Evolutionary conservation across 2,329 filamentous ascomycete genomes (phyloP).

Genomic region (Neurospora sp.): DNA sequence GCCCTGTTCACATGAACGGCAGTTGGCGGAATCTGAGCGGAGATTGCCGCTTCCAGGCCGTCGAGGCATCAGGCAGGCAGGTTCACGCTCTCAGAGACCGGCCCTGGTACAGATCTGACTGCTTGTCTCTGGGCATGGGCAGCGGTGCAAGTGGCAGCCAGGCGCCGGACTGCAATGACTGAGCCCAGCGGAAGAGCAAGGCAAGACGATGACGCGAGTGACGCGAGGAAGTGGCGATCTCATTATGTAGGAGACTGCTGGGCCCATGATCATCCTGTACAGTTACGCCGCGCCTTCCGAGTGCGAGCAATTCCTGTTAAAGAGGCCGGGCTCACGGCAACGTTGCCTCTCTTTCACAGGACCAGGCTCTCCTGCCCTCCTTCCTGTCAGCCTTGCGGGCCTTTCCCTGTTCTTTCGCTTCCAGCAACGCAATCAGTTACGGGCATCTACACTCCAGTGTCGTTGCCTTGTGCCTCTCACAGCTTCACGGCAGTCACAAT

Average conservation of each 20-base stretch:
- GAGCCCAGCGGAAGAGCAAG: neutral
- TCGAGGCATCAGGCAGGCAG: no score
- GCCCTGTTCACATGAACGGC: neutral
- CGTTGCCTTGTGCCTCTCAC: neutral
- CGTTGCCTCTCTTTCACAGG: neutral
- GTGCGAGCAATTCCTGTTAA: neutral
- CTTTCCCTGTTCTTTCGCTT: neutral
- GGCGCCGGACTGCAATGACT: neutral
- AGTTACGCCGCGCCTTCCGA: neutral
- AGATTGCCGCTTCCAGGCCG: neutral
- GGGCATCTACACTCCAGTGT: neutral
- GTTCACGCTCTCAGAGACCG: no score
- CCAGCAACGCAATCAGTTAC: neutral
- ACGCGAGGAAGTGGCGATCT: no score
- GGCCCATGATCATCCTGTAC: neutral
- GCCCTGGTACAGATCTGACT: neutral
- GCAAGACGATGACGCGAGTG: neutral
- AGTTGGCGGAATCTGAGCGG: neutral
- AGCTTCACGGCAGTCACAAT: neutral
- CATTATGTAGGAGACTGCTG: no score
- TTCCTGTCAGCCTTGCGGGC: neutral
- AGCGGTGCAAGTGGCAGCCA: neutral
- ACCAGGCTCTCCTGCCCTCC: neutral
- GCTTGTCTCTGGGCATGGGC: neutral
- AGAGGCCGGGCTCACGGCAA: neutral